Evolutionary conservation across 2,329 filamentous ascomycete species (phyloP), one percentile per base, ranked within the genome.

Genomic region (Diplodia seriata): DNA sequence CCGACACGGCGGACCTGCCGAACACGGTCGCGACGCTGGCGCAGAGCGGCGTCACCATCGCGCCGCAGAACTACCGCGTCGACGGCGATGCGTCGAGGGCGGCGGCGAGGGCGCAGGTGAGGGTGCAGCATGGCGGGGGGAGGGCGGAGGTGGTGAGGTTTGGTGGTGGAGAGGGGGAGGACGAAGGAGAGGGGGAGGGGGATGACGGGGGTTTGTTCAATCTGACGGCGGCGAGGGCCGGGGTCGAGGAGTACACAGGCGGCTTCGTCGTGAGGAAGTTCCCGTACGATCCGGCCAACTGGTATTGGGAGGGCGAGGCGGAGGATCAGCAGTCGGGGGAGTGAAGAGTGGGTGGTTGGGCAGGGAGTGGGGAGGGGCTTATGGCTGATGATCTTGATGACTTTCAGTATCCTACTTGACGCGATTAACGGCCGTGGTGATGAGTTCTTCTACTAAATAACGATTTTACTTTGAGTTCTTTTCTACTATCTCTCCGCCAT

Each of bases 21-120:
- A 86, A 85, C 71, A 87, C 85, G 0, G 80, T 86, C 63, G 81
- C 82, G 73, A 83, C 81, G 18, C 81, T 81, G 11, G 82, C 82
- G 2, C 82, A 84, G 68, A 78, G 77, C 1, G 79, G 80, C 26
- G 73, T 85, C 36, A 73, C 77, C 50, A 78, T 83, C 72, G 77
- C 76, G 73, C 82, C 81, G 1, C 71, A 75, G 57, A 83, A 84
- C 69, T 83, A 82, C 73, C 77, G 80, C 36, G 69, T 70, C 11
- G 69, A 3, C 1, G 43, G 72, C 2, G 81, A 82, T 64, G 72
- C 75, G 49, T 79, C 76, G 69, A 73, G 78, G 40, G 71, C 73
- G 56, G 71, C 73, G 56, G 81, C 80, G 0, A 76, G 78, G 43
- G 78, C 79, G 71, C 74, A 76, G 72, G 79, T 82, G n/a, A 70